Evolutionary conservation across 148 eudicot species (phyloP).

Genomic region (Rhododendron williamsianum): DNA sequence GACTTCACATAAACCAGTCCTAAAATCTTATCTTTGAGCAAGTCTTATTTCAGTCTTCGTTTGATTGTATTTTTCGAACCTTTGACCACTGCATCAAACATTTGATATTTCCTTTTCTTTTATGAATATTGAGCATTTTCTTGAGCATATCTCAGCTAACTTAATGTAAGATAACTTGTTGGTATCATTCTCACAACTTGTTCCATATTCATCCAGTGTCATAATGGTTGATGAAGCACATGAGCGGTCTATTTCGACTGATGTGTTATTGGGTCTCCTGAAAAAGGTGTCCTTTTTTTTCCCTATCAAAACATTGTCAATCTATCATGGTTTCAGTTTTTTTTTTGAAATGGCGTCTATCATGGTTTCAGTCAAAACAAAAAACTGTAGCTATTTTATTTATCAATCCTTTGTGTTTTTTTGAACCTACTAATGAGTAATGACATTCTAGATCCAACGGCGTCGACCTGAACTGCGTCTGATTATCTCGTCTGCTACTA

Average conservation of each 20-base stretch:
- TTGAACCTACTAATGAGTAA: not conserved
- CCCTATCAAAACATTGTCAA: not conserved
- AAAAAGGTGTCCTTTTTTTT: constrained; percentile 58
- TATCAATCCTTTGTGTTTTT: constrained; percentile 4
- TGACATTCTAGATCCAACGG: constrained; percentile 65
- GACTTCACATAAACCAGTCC: not conserved
- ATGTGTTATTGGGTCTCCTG: constrained; percentile 82
- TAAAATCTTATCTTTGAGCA: not conserved
- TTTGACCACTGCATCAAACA: not conserved
- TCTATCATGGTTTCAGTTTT: not conserved
- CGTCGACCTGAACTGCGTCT: constrained; percentile 92
- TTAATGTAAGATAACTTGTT: not conserved
- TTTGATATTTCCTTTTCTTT: not conserved
- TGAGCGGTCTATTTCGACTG: constrained; percentile 93
- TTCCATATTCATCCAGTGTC: constrained; percentile 40
- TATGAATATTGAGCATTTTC: not conserved
- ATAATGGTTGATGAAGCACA: constrained; percentile 99
- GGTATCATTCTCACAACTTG: not conserved
- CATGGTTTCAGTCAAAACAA: not conserved
- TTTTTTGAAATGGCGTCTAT: not conserved
- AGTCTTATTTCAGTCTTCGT: not conserved
- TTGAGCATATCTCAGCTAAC: not conserved
- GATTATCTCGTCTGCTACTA: constrained; percentile 91
- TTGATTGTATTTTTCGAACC: not conserved
- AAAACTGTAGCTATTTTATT: not conserved